These are phyloP conservation scores for Brassica balearica DNA, from an alignment of 441 rosid genomes.

Conservation along the genomic window DNA sequence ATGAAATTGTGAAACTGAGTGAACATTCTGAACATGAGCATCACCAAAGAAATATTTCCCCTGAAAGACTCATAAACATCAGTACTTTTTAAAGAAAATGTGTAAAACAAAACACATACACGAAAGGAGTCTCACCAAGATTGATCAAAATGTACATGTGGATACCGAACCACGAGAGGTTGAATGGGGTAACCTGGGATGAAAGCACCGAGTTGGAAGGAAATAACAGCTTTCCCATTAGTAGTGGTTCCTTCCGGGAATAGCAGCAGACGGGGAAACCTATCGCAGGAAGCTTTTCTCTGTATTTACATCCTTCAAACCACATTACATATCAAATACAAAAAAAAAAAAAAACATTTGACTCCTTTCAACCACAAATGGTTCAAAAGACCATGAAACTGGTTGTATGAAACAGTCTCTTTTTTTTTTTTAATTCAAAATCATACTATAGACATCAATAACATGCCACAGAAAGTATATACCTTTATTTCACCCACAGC, in stretches of 20 bases:
- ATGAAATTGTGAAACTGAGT: slow-evolving; percentile 97
- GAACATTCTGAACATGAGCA: slow-evolving; percentile 97
- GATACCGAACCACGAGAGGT: slow-evolving; percentile 91
- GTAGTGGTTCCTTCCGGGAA: slow-evolving; percentile 99
- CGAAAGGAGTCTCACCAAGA: slow-evolving; percentile 69
- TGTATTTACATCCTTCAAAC: slow-evolving; percentile 95
- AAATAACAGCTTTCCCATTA: slow-evolving; percentile 80
- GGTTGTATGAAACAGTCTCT: slow-evolving; percentile 19
- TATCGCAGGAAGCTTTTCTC: slow-evolving; percentile 90
- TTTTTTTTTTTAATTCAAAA: slow-evolving; percentile 2
- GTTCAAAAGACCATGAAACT: too few relatives aligned
- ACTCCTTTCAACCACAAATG: too few relatives aligned
- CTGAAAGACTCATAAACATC: slow-evolving; percentile 47
- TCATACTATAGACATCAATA: slow-evolving; percentile 12
- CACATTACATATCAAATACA: slow-evolving; percentile 93
- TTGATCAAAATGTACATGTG: slow-evolving; percentile 97
- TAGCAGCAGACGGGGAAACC: slow-evolving; percentile 81
- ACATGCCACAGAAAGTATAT: slow-evolving; percentile 54
- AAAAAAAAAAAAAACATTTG: slow-evolving; percentile 25
- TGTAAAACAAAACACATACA: background rate
- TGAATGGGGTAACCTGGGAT: slow-evolving; percentile 86
- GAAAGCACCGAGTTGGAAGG: slow-evolving; percentile 98
- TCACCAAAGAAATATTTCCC: slow-evolving; percentile 83
- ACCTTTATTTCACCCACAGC: slow-evolving; percentile 97
- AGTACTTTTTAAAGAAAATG: background rate